A percentile compares a stretch with the other conserved stretches of the same genome.
These are phyloP conservation scores for Coelastrella sp. DNA, from an alignment of 139 green algal species.

Conservation along the genomic window DNA sequence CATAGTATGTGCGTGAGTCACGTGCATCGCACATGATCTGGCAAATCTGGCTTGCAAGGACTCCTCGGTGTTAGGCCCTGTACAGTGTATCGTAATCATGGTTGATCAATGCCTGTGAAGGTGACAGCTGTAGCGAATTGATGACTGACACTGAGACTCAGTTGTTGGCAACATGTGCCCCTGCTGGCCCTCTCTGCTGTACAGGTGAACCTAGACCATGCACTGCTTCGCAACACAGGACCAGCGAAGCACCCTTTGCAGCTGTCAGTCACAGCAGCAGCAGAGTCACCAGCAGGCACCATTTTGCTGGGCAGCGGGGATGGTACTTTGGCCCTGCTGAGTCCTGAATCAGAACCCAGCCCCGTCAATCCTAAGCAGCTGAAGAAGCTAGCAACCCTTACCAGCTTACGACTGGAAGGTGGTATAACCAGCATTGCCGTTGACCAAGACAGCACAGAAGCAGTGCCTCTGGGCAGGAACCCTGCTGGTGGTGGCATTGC, in stretches of 20 bases:
- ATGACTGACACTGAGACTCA: too few relatives aligned
- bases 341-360: slow-evolving; percentile 49
- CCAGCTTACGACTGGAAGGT: slow-evolving; percentile 57
- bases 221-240: slow-evolving; percentile 77
- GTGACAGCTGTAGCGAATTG: too few relatives aligned
- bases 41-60: too few relatives aligned
- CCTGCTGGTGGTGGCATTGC: slow-evolving; percentile 50
- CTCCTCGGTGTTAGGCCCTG: too few relatives aligned
- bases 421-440: slow-evolving; percentile 73
- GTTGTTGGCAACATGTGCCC: neutral
- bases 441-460: slow-evolving; percentile 31
- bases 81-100: too few relatives aligned
- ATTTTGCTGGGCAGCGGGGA: slow-evolving; percentile 77
- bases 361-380: slow-evolving; percentile 64
- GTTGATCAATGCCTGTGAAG: too few relatives aligned
- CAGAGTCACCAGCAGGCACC: slow-evolving; percentile 57
- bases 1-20: neutral
- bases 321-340: slow-evolving; percentile 57
- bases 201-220: slow-evolving; percentile 71
- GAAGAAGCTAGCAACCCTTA: slow-evolving; percentile 64
- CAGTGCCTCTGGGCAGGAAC: slow-evolving; percentile 1
- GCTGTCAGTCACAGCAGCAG: slow-evolving; percentile 58
- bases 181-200: neutral
- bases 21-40: too few relatives aligned
- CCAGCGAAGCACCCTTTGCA: slow-evolving; percentile 69